These are phyloP conservation scores for Morella rubra DNA, from an alignment of 306 rosid genomes.

Conservation along the genomic window DNA sequence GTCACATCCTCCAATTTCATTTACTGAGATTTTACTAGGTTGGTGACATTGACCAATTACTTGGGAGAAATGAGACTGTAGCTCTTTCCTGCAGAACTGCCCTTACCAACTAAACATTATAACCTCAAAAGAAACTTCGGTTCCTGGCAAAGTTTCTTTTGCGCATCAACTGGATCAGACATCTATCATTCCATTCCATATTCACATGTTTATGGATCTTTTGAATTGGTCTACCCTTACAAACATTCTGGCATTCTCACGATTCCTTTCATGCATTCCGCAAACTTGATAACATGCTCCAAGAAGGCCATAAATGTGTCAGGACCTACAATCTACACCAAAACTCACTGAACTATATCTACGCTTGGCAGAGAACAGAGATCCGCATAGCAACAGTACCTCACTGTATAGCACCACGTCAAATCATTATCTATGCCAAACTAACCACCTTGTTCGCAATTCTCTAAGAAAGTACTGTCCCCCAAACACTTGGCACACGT, in stretches of 20 bases:
- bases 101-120: not conserved
- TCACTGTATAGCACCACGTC: not conserved
- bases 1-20: not conserved
- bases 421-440: not conserved
- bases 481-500: too few relatives aligned
- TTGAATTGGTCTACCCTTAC: too few relatives aligned
- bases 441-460: not conserved
- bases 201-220: not conserved
- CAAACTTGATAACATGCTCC: not conserved
- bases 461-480: not conserved
- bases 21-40: not conserved
- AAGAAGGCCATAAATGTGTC: not conserved
- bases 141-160: too few relatives aligned
- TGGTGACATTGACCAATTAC: not conserved
- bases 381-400: not conserved
- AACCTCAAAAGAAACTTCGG: not conserved
- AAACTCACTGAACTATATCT: not conserved
- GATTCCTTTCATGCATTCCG: not conserved
- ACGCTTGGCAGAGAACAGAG: not conserved
- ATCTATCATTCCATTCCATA: not conserved
- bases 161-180: not conserved
- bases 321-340: not conserved
- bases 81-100: not conserved
- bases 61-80: not conserved
- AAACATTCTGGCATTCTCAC: not conserved